Evolutionary conservation across 148 eudicot species (phyloP).

Genomic region (Rhododendron henanense): DNA sequence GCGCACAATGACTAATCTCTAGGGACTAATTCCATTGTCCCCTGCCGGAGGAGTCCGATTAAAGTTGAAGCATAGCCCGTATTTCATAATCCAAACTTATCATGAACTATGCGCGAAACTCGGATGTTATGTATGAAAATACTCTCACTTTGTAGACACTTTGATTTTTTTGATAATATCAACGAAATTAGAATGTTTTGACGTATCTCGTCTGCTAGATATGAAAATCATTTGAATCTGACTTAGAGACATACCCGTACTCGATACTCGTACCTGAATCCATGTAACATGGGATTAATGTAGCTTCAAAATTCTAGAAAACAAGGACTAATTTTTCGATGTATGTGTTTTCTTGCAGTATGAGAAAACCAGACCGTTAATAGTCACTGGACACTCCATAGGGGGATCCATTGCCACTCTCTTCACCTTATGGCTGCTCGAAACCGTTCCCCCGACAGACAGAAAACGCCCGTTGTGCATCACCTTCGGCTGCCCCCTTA

Average conservation of each 20-base stretch:
- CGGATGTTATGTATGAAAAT: background rate
- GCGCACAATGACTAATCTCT: background rate
- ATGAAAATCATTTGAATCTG: background rate
- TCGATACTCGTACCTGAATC: background rate
- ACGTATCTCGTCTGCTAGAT: background rate
- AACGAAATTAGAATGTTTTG: background rate
- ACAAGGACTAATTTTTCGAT: background rate
- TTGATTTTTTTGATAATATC: too few species aligned
- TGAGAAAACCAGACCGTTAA: slow-evolving; percentile 9
- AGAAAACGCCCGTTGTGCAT: slow-evolving; percentile 22
- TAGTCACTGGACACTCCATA: slow-evolving; percentile 30
- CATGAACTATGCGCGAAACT: background rate
- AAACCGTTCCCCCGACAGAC: slow-evolving; percentile 11
- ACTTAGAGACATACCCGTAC: background rate
- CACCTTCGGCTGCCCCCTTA: slow-evolving; percentile 35
- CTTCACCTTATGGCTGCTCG: slow-evolving; percentile 30
- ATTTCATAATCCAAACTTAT: background rate
- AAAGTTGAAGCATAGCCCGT: background rate
- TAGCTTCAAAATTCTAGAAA: background rate
- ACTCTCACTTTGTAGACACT: background rate
- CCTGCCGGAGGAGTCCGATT: background rate
- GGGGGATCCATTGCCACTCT: slow-evolving; percentile 37
- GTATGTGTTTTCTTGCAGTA: slow-evolving; percentile 10
- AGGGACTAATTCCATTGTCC: background rate
- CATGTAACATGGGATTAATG: background rate